phyloP scores from a whole-genome alignment of 768 basidiomycete genomes.

The Tulasnella sp. region DNA sequence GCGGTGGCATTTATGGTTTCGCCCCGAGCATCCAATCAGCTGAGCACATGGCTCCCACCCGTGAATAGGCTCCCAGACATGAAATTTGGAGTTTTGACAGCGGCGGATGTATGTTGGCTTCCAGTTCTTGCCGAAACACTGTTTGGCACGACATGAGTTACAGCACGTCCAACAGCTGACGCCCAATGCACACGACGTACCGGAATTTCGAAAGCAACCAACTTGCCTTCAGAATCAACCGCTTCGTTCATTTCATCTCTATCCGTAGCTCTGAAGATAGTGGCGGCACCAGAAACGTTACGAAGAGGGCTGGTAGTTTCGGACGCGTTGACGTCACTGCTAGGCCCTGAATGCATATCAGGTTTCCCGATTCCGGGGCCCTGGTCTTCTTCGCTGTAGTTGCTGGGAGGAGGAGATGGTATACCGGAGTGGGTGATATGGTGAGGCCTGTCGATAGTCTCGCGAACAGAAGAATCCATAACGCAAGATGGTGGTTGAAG shows the following conservation, averaged over 20 bases:
- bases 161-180: background rate
- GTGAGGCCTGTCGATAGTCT: background rate
- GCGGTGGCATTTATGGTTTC: background rate
- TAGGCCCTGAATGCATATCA: no score
- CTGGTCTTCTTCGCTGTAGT: background rate
- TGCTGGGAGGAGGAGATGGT: background rate
- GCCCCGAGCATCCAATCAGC: background rate
- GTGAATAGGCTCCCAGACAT: background rate
- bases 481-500: background rate
- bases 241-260: background rate
- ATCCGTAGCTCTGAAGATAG: background rate
- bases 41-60: background rate
- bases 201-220: background rate
- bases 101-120: background rate
- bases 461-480: background rate
- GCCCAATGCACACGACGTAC: background rate
- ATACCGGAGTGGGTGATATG: background rate
- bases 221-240: background rate
- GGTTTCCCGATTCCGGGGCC: background rate
- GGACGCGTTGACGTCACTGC: background rate
- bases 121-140: background rate
- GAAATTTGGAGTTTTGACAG: background rate
- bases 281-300: background rate
- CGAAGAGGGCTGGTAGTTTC: background rate
- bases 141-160: background rate